A percentile compares a stretch with the other conserved stretches of the same genome.
These are phyloP conservation scores for Boletus patriciae DNA, from an alignment of 768 basidiomycete species.

Conservation along the genomic window DNA sequence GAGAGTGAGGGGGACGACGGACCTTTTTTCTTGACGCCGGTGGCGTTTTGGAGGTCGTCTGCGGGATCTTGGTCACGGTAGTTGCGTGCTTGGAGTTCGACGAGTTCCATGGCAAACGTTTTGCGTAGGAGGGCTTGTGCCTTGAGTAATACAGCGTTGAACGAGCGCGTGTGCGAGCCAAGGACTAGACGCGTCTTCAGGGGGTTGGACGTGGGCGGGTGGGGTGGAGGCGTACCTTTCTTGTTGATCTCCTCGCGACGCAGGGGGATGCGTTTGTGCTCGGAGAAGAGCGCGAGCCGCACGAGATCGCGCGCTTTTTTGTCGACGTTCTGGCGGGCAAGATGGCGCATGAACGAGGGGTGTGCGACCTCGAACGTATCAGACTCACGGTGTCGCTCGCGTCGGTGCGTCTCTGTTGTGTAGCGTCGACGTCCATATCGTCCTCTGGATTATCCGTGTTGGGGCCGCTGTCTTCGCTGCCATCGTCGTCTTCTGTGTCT, in stretches of 20 bases:
- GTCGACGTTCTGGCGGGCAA: slow-evolving; percentile 53
- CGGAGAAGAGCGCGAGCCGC: slow-evolving; percentile 77
- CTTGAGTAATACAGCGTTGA: slow-evolving; percentile 58
- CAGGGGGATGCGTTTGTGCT: slow-evolving; percentile 65
- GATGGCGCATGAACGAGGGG: neutral
- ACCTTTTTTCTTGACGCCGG: slow-evolving; percentile 71
- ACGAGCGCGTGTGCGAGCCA: slow-evolving; percentile 50
- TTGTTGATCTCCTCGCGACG: slow-evolving; percentile 85
- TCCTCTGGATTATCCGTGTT: slow-evolving; percentile 18
- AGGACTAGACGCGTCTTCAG: slow-evolving; percentile 38
- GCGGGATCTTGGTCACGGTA: slow-evolving; percentile 39
- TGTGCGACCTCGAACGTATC: neutral
- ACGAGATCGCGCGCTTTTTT: slow-evolving; percentile 71
- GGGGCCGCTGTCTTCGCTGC: slow-evolving; percentile 33
- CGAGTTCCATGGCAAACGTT: slow-evolving; percentile 83
- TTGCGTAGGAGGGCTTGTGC: slow-evolving; percentile 66
- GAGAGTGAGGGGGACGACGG: neutral
- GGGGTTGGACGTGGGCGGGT: neutral
- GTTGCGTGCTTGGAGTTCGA: slow-evolving; percentile 66
- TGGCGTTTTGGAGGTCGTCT: slow-evolving; percentile 50
- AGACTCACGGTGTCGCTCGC: slow-evolving; percentile 16
- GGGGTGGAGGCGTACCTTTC: slow-evolving; percentile 52
- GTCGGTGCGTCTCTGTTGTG: slow-evolving; percentile 8
- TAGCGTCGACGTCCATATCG: slow-evolving; percentile 36
- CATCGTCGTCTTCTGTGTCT: slow-evolving; percentile 36